A percentile compares a stretch with the other conserved stretches of the same genome.
Conservation (phyloP, 345 rosid genomes). For the Eucalyptus curtisii region DNA sequence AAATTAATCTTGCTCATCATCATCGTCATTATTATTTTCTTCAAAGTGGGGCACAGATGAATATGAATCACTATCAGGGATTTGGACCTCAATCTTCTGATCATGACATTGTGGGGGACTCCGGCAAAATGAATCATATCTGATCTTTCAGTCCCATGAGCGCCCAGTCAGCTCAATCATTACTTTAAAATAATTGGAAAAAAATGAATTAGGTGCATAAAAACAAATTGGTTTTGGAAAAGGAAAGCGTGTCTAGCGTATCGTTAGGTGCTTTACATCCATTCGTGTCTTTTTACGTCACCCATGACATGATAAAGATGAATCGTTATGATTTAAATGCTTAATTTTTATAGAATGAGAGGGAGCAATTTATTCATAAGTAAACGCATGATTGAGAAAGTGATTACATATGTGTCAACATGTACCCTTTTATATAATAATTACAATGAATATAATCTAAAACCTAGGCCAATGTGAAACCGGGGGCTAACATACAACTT, state of each 20-base stretch:
- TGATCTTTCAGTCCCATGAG: background rate
- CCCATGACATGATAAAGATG: background rate
- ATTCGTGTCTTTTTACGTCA: background rate
- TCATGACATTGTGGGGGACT: background rate
- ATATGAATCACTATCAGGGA: background rate
- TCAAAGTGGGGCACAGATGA: background rate
- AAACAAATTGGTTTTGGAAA: background rate
- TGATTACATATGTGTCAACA: background rate
- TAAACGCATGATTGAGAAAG: background rate
- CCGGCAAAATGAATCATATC: background rate
- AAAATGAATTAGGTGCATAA: background rate
- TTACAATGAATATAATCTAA: background rate
- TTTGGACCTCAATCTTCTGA: background rate
- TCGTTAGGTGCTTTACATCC: background rate
- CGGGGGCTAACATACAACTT: background rate
- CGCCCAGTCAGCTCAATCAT: background rate
- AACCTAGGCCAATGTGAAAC: background rate
- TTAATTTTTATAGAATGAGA: background rate
- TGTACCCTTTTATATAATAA: background rate
- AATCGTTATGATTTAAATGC: background rate
- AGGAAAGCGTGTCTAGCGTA: background rate
- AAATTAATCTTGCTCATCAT: background rate
- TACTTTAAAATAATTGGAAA: background rate
- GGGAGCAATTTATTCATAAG: background rate
- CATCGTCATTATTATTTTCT: background rate